phyloP scores from a whole-genome alignment of 202 grass and related monocot species.

The Carex sylvatica region DNA sequence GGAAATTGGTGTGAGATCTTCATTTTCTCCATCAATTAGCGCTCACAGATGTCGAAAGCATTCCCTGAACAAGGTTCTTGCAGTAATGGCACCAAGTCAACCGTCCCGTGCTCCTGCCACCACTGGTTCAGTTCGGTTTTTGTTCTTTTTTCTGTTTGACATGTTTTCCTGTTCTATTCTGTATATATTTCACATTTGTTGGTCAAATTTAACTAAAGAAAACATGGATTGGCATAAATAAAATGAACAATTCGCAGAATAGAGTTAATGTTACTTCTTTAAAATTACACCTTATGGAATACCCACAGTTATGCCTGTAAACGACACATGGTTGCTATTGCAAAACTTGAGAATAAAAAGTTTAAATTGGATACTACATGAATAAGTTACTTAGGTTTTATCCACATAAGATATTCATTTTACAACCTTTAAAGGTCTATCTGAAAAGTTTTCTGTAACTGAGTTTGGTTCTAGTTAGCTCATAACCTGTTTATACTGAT shows the following conservation, averaged over 20 bases:
- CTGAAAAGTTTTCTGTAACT: neutral
- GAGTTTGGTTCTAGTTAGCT: neutral
- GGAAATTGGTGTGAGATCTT: slow-evolving; percentile 36
- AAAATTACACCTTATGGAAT: neutral
- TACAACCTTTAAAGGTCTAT: neutral
- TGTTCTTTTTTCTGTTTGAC: neutral
- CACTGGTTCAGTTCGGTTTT: slow-evolving; percentile 65
- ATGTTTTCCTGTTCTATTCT: neutral
- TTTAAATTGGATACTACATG: neutral
- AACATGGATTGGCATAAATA: neutral
- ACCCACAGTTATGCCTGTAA: neutral
- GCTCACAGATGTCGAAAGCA: slow-evolving; percentile 30
- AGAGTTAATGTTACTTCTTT: neutral
- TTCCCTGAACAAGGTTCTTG: slow-evolving; percentile 33
- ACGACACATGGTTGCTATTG: neutral
- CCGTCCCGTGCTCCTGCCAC: slow-evolving; percentile 49
- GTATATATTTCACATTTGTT: neutral
- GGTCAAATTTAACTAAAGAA: neutral
- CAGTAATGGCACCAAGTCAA: slow-evolving; percentile 48
- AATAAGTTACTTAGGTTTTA: neutral
- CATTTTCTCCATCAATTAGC: slow-evolving; percentile 29
- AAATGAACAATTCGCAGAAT: neutral
- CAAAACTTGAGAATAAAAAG: neutral
- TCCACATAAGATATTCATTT: neutral
- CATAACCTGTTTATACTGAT: neutral